Evolutionary conservation across 257 asterid genomes (phyloP).

Genomic region (Scutellaria minor): DNA sequence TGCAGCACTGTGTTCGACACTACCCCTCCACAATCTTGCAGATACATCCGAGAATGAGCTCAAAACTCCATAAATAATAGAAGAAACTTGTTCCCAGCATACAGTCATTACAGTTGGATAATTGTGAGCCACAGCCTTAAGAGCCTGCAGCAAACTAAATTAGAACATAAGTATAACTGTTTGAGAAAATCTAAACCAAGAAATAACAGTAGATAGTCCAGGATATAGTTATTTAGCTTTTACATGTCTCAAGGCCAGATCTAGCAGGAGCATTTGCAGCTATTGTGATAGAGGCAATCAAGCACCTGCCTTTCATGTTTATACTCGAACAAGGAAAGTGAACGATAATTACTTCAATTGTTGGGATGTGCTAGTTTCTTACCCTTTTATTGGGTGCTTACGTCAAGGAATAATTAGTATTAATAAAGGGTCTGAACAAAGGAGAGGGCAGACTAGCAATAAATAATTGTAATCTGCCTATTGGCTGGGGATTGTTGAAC

Average conservation of each 20-base stretch:
- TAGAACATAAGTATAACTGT: conserved; percentile 35
- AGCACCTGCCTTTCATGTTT: too few species aligned
- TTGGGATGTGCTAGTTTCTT: too few species aligned
- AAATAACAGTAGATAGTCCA: conserved; percentile 5
- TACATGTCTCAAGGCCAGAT: conserved; percentile 17
- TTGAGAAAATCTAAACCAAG: conserved; percentile 3
- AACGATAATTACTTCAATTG: too few species aligned
- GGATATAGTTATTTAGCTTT: neutral
- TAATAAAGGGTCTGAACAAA: too few species aligned
- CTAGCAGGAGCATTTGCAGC: conserved; percentile 24
- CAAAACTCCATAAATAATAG: conserved; percentile 52
- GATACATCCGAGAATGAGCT: conserved; percentile 51
- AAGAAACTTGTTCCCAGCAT: conserved; percentile 79
- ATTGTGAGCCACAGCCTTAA: conserved; percentile 89
- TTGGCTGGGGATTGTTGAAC: too few species aligned
- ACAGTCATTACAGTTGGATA: conserved; percentile 71
- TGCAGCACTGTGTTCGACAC: conserved; percentile 52
- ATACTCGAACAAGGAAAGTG: too few species aligned
- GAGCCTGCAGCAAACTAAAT: conserved; percentile 67
- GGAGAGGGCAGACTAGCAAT: too few species aligned
- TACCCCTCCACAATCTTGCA: conserved; percentile 64
- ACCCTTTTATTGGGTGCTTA: too few species aligned
- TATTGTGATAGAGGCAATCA: neutral
- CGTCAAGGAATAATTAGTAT: too few species aligned
- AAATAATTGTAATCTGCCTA: too few species aligned